These are phyloP conservation scores for Rhynchospora pubera DNA, from an alignment of 176 grass and related monocot genomes.

Conservation along the genomic window DNA sequence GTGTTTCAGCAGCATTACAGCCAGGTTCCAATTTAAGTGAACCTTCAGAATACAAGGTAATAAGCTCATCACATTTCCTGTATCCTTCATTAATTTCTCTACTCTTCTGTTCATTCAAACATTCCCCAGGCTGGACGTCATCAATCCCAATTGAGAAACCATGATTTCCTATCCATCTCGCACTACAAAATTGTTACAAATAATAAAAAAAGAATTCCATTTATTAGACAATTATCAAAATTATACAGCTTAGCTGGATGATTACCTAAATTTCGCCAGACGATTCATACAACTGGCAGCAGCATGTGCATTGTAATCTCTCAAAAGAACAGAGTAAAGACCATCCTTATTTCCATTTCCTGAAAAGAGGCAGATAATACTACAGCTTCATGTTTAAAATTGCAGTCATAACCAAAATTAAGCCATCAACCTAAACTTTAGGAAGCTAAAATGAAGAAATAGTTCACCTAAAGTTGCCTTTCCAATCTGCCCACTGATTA, in stretches of 20 bases:
- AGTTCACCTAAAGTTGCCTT: slow-evolving; percentile 83
- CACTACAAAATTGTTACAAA: slow-evolving; percentile 38
- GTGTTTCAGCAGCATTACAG: slow-evolving; percentile 59
- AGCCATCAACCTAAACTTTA: not conserved
- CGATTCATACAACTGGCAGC: slow-evolving; percentile 99
- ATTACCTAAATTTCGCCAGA: slow-evolving; percentile 87
- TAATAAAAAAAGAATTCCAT: not conserved
- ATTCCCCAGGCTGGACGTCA: slow-evolving; percentile 77
- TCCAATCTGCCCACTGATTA: slow-evolving; percentile 81
- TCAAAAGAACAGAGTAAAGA: slow-evolving; percentile 78
- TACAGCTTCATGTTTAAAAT: slow-evolving; percentile 21
- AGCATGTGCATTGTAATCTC: slow-evolving; percentile 99
- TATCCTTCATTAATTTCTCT: slow-evolving; percentile 62
- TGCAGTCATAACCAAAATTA: not conserved
- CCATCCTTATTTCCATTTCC: slow-evolving; percentile 94
- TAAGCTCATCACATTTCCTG: slow-evolving; percentile 63
- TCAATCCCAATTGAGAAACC: slow-evolving; percentile 96
- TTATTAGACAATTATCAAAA: slow-evolving; percentile 11
- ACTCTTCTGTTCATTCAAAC: slow-evolving; percentile 60
- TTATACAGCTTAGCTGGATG: not conserved
- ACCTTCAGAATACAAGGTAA: slow-evolving; percentile 62
- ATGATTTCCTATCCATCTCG: slow-evolving; percentile 97
- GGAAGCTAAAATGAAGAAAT: not conserved
- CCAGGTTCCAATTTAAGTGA: slow-evolving; percentile 52
- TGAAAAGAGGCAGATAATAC: slow-evolving; percentile 33